Evolutionary conservation across 2,329 filamentous ascomycete genomes (phyloP), one percentile per base, ranked within the genome.

Genomic region (Alternaria arbusti): DNA sequence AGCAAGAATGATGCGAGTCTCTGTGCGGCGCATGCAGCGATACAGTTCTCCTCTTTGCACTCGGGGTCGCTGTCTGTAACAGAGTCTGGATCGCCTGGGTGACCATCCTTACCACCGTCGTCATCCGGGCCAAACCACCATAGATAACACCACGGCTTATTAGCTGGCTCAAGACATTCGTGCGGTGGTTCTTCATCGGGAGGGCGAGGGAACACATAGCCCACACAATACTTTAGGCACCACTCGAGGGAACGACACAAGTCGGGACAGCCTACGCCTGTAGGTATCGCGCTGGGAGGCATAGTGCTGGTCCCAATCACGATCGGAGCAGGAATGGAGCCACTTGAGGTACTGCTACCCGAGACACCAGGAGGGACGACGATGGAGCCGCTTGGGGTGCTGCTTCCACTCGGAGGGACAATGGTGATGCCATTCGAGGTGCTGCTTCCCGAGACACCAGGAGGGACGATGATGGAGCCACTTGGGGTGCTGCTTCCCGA

Each of bases 1-100:
- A 56, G 3, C 2, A 64, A 20, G 10, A 71, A 61, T 2, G 58
- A 65, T 20, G 57, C 2, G 6, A 46, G 25, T 20, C 52, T 58
- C 63, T 65, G 67, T 3, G 36, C 15, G 1, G 30, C 5, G 23
- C 66, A 68, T 2, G 67, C 63, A 5, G 22, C 25, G 20, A 62
- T 15, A 36, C 70, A 72, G 44, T 68, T 47, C 6, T 67, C 66
- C 1, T 63, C 61, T n/a, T 59, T 56, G 23, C 69, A 71, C 2
- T 54, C 51, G 25, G 54, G 47, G 25, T 59, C 63, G 13, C 40
- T 55, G 7, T 63, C 60, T 5, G 54, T 40, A 9, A 62, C 54
- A 7, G 63, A 59, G n/a, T 62, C 63, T 17, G 61, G 58, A 52
- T 63, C 61, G 7, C 58, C 59, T 17, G 61, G 58, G 47, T 63